Evolutionary conservation across 805 yeast species (phyloP), one percentile per base, ranked within the genome.

Genomic region (Priceomyces medius): DNA sequence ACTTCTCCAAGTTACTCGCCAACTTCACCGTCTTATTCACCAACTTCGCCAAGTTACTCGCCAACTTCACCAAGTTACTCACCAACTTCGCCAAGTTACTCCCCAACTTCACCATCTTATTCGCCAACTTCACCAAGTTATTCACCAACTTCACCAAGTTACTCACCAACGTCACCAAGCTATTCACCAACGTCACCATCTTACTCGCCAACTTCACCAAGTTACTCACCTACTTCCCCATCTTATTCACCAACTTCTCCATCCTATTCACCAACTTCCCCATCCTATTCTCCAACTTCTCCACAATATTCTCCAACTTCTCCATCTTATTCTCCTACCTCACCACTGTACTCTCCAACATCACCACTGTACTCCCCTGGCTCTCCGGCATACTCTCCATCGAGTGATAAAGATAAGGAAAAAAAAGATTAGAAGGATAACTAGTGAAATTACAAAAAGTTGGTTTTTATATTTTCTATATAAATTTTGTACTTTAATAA

Each of bases 51-150:
- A 51, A 61, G 74, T 2, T 81, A 80, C 59, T 68, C 78, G 0
- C 87, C 90, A 31, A 81, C 90, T 0, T 74, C 83, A 3, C 89
- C 90, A 46, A 53, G 65, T 12, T 83, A 83, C 55, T 76, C 85
- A 0, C 95, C 96, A 47, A 85, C 96, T 0, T 81, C 90, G 0
- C 96, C 96, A 53, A 58, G 73, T 7, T 89, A 88, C 59, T 74
- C 83, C 2, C 95, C 95, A 38, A 85, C 93, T 0, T 79, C 85
- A 1, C 85, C 85, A 48, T 54, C 64, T 3, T 84, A 83, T 56
- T 71, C 80, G 0, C 91, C 93, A 47, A 87, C 96, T 0, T 83
- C 91, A 0, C 97, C 97, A 45, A 51, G 67, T 1, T 88, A 88
- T 63, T 74, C 83, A 1, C 96, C 96, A 36, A 85, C 93, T 1